Base-by-base conservation (phyloP, 2,329 filamentous ascomycete species). In the Talaromyces amestolkiae region DNA sequence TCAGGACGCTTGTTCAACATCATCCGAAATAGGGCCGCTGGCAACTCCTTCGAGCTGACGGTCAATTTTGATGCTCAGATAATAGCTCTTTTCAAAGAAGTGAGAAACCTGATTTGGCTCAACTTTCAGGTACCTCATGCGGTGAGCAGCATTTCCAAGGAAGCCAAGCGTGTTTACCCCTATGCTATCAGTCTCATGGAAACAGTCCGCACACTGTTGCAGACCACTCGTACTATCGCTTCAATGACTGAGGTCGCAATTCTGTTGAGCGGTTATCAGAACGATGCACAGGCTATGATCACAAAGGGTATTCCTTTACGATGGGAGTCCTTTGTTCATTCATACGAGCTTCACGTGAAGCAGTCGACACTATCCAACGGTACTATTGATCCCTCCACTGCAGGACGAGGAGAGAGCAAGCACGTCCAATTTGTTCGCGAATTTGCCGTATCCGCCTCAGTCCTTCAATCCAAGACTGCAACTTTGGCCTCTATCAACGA, bases 121-220 rank as follows among this genome's bases (percentile, higher is more conserved):
- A 95, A 92, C 70, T 99, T 93, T 76, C 90, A 92, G 65, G 92
- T 99, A 27, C 96, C 96, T 9, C 95, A 99, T 77, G 89, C 91
- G 15, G 92, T 99, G 73, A 96, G 90, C 78, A 98, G 92, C 69
- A 92, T 97, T 63, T 96, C 96, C 0, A 99, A 98, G 78, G 95
- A 99, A 76, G 96, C 95, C n/a, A 97, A 97, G 79, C 88, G 95
- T 62, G 95, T 99, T 3, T 99, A 99, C 72, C 95, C 95, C 0
- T 99, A 96, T 74, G 95, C 96, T 27, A 93, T 99, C 69, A 98
- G 93, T 74, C 81, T 99, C 70, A 99, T 99, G 93, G 95, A 99
- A 80, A 98, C 93, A 73, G 92, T 98, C n/a, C 87, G 93, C 66
- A 98, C 93, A 0, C 90, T 96, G 69, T 87, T 92, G 1, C 94